phyloP scores from a whole-genome alignment of 148 eudicot genomes.

The Cornus controversa region DNA sequence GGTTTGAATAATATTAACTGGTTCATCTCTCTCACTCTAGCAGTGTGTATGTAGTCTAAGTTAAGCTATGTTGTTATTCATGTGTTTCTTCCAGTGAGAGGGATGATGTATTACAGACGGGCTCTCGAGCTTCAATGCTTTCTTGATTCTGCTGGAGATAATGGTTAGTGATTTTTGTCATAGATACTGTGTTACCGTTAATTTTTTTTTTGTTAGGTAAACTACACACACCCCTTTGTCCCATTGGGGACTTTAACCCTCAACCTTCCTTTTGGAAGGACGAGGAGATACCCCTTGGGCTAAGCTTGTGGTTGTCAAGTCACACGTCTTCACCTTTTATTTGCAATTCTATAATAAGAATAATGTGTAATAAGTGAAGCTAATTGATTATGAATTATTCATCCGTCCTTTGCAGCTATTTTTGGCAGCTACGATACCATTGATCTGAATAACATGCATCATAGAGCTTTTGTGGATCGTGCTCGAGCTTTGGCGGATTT shows the following conservation, averaged over 20 bases:
- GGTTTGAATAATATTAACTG: conserved; percentile 39
- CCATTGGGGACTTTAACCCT: no score
- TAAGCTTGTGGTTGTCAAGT: no score
- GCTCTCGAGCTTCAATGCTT: conserved; percentile 95
- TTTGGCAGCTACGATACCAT: conserved; percentile 80
- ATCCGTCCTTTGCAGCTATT: conserved; percentile 53
- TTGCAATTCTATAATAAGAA: no score
- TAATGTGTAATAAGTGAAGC: neutral
- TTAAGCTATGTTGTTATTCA: conserved; percentile 18
- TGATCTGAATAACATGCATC: conserved; percentile 44
- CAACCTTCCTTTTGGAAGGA: no score
- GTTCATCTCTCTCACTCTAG: neutral
- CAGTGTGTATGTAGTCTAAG: conserved; percentile 11
- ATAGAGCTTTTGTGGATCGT: conserved; percentile 44
- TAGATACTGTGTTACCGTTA: neutral
- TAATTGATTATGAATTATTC: conserved; percentile 8
- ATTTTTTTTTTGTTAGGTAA: neutral
- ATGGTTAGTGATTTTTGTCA: conserved; percentile 43
- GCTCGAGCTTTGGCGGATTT: conserved; percentile 87
- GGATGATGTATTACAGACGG: conserved; percentile 96
- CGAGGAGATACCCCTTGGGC: no score
- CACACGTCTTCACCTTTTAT: no score
- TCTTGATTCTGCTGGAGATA: conserved; percentile 73
- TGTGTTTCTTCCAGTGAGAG: conserved; percentile 67
- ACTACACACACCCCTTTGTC: no score